These are phyloP conservation scores for Camellia granthamiana DNA, from an alignment of 148 eudicot species.

Conservation along the genomic window DNA sequence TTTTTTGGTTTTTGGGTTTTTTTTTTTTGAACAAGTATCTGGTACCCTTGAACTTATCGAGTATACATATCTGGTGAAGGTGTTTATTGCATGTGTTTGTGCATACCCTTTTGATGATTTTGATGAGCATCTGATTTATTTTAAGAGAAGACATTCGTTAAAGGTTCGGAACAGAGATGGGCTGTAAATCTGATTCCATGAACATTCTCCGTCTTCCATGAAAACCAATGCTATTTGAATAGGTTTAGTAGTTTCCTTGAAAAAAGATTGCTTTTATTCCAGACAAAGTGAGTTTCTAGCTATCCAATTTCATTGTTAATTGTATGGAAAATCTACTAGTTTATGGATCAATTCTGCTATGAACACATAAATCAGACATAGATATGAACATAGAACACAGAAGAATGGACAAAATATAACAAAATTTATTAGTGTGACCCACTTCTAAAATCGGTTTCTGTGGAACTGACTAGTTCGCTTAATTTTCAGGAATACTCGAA, in stretches of 20 bases:
- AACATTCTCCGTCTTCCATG: neutral
- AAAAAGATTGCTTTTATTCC: neutral
- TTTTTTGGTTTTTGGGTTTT: too few species aligned
- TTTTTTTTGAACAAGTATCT: too few species aligned
- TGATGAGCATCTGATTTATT: neutral
- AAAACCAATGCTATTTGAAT: neutral
- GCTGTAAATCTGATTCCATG: neutral
- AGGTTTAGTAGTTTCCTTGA: neutral
- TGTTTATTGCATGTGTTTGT: neutral
- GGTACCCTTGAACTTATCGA: neutral
- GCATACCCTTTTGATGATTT: neutral
- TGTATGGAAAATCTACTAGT: neutral
- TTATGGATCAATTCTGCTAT: neutral
- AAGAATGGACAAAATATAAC: too few species aligned
- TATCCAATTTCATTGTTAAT: neutral
- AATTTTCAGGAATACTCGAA: constrained; percentile 45
- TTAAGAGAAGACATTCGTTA: neutral
- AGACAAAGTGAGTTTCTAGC: too few species aligned
- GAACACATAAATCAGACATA: too few species aligned
- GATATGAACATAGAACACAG: too few species aligned
- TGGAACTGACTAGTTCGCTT: neutral
- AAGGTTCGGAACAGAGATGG: neutral
- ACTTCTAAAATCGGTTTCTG: too few species aligned
- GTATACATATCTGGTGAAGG: neutral
- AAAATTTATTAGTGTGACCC: too few species aligned